Evolutionary conservation across 2,329 filamentous ascomycete genomes (phyloP).

Genomic region (Beauveria asiatica): DNA sequence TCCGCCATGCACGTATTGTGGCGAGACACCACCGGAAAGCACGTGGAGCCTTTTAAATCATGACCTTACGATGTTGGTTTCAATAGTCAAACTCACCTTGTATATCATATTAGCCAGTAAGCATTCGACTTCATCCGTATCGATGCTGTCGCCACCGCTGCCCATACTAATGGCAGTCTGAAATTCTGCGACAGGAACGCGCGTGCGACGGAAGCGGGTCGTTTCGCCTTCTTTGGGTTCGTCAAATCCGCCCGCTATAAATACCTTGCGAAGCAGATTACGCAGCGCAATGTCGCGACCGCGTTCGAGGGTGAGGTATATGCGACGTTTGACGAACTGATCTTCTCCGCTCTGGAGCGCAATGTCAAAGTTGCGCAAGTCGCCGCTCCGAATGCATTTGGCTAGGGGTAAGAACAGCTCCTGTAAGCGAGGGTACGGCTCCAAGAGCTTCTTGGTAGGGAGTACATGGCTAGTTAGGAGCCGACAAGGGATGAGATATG

Average conservation of each 20-base stretch:
- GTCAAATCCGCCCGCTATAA: constrained; percentile 74
- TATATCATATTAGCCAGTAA: constrained; percentile 95
- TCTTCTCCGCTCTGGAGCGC: constrained; percentile 75
- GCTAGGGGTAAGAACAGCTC: constrained; percentile 71
- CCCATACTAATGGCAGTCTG: constrained; percentile 73
- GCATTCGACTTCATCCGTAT: constrained; percentile 92
- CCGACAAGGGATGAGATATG: constrained; percentile 89
- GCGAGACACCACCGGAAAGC: background rate
- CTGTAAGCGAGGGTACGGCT: constrained; percentile 67
- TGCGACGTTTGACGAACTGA: constrained; percentile 86
- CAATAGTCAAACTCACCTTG: constrained; percentile 54
- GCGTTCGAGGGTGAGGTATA: constrained; percentile 89
- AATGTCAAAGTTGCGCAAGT: constrained; percentile 74
- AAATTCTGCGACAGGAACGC: constrained; percentile 78
- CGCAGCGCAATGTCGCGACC: constrained; percentile 85
- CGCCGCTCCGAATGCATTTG: constrained; percentile 69
- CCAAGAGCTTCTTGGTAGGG: constrained; percentile 62
- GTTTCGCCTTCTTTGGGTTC: constrained; percentile 61
- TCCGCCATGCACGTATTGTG: background rate
- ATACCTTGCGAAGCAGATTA: constrained; percentile 88
- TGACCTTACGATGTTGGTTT: background rate
- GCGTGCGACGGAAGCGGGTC: constrained; percentile 58
- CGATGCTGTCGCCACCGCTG: constrained; percentile 56
- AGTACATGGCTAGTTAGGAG: constrained; percentile 82
- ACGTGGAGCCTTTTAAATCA: no score